Base-by-base conservation (phyloP, 768 basidiomycete genomes). In the Daedaleopsis nitida region DNA sequence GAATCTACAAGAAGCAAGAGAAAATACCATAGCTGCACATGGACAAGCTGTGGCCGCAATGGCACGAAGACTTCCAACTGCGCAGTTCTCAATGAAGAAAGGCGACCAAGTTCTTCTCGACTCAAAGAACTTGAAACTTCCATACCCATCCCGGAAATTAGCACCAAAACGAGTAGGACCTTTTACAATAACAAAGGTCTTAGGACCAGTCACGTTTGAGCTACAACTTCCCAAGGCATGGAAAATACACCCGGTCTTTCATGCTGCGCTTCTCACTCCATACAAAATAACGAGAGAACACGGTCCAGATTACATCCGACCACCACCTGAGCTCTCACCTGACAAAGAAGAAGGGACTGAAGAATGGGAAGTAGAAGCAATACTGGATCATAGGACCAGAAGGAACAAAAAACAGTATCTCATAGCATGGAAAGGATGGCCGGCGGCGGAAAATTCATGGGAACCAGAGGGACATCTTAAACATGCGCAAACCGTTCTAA, bases 161-260 rank as follows among this genome's bases (percentile, higher is more conserved):
- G 53, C 52, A 12, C 56, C 66, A 24, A 55, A 60, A 39, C 39
- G 65, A 32, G 60, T 55, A 24, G 58, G 72, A 1, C 74, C 70
- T 0, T 76, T 73, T 53, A 48, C 37, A 9, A 64, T 75, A 48
- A 48, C 63, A 2, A 55, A 70, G 39, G 69, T 68, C 24, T 51
- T 72, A 17, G 63, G 69, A 2, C 37, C 56, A 1, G 48, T 53
- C 10, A 59, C 71, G 0, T 75, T 63, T 49, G 54, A 65, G 19
- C 63, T 75, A 0, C 34, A 35, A 12, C 58, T 74, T 9, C 73
- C 72, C 2, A 8, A 16, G 0, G 55, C 55, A 1, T 69, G 68
- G 70, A 66, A 72, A 8, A 67, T 70, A 24, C 70, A 75, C 45
- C 63, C 65, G n/a, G 66, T 71, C 5, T 64, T 70, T 60, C 64